phyloP scores from a whole-genome alignment of 129 eudicot species.

The carrot (Daucus carota) region DH1_v3.0 NC_030383.2:49634001-49634500 shows the following conservation, averaged over 20 bases:
- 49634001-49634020: constrained; percentile 63
- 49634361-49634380: constrained; percentile 65
- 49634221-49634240: neutral
- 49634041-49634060: constrained; percentile 78
- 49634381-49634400: constrained; percentile 70
- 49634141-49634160: neutral
- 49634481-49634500: constrained; percentile 68
- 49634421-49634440: constrained; percentile 69
- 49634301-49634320: constrained; percentile 37
- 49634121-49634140: constrained; percentile 14
- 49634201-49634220: neutral
- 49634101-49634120: constrained; percentile 47
- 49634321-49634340: constrained; percentile 40
- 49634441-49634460: constrained; percentile 51
- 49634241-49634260: constrained; percentile 71
- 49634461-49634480: constrained; percentile 55
- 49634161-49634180: neutral
- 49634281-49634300: constrained; percentile 32
- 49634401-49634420: constrained; percentile 97
- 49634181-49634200: neutral
- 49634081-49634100: constrained; percentile 95
- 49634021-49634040: constrained; percentile 84
- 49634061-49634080: constrained; percentile 87
- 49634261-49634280: constrained; percentile 64
- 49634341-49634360: constrained; percentile 47